These are phyloP conservation scores for Pythium oligandrum DNA, from an alignment of 352 stramenopile species.

Conservation along the genomic window DNA sequence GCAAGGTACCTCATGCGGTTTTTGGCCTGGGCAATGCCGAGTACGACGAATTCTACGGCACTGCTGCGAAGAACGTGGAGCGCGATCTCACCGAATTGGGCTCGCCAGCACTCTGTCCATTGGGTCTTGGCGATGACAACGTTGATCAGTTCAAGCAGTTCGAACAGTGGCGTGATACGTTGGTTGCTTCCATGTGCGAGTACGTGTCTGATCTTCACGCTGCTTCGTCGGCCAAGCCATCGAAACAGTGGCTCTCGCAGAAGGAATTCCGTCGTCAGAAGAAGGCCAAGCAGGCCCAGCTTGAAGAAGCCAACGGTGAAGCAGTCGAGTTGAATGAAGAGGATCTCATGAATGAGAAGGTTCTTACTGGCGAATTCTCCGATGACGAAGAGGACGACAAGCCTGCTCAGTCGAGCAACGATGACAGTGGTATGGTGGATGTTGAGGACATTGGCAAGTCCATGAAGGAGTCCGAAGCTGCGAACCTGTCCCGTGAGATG, in stretches of 20 bases:
- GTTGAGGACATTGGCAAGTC: constrained; percentile 84
- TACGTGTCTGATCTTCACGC: constrained; percentile 42
- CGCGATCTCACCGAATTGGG: constrained; percentile 53
- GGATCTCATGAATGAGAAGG: constrained; percentile 83
- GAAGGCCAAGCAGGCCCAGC: constrained; percentile 62
- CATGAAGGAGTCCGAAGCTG: constrained; percentile 82
- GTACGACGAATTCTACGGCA: constrained; percentile 87
- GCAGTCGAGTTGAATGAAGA: constrained; percentile 71
- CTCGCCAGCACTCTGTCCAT: constrained; percentile 46
- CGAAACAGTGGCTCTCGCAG: constrained; percentile 62
- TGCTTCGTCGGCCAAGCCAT: constrained; percentile 4
- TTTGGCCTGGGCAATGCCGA: constrained; percentile 86
- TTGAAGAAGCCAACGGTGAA: constrained; percentile 43
- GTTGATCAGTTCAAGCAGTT: constrained; percentile 82
- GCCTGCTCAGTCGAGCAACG: constrained; percentile 1
- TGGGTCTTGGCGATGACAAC: constrained; percentile 79
- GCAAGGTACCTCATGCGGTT: constrained; percentile 64
- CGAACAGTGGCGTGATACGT: constrained; percentile 73
- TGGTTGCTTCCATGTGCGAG: constrained; percentile 76
- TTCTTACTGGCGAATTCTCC: constrained; percentile 66
- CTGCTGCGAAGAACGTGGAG: constrained; percentile 72
- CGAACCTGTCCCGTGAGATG: constrained; percentile 86
- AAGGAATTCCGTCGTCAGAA: constrained; percentile 84
- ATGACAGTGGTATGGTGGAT: constrained; percentile 62
- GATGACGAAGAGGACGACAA: constrained; percentile 55